Conservation (phyloP, 176 grass and related monocot genomes). For the Aegilops bicornis region DNA sequence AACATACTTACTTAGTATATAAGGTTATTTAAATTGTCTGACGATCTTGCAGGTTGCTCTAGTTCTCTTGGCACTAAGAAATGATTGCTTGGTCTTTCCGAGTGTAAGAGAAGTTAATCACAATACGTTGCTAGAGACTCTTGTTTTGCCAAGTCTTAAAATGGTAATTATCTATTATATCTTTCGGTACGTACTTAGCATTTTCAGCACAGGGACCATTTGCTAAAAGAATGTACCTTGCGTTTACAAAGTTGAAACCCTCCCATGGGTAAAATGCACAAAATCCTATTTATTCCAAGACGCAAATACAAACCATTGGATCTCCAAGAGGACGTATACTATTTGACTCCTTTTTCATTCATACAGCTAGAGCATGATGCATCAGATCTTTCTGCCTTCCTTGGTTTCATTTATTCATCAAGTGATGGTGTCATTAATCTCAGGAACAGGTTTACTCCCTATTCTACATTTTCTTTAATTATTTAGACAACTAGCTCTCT, state of each 20-base stretch:
- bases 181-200: neutral
- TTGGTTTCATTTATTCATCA: neutral
- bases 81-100: neutral
- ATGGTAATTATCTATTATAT: neutral
- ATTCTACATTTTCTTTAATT: neutral
- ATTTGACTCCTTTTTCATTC: neutral
- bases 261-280: neutral
- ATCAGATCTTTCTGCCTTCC: neutral
- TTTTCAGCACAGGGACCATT: neutral
- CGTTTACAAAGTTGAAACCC: neutral
- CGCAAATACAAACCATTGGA: neutral
- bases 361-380: constrained; percentile 11
- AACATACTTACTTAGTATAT: no score
- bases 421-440: constrained; percentile 13
- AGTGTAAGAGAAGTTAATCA: neutral
- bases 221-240: neutral
- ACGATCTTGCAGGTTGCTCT: neutral
- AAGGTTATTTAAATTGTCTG: neutral
- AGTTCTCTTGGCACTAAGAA: neutral
- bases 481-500: neutral
- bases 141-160: neutral
- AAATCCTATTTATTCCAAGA: neutral
- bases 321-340: neutral
- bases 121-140: neutral
- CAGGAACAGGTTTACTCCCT: neutral